phyloP scores from a whole-genome alignment of 2,329 filamentous ascomycete genomes.

The Cadophora luteo-olivacea region DNA sequence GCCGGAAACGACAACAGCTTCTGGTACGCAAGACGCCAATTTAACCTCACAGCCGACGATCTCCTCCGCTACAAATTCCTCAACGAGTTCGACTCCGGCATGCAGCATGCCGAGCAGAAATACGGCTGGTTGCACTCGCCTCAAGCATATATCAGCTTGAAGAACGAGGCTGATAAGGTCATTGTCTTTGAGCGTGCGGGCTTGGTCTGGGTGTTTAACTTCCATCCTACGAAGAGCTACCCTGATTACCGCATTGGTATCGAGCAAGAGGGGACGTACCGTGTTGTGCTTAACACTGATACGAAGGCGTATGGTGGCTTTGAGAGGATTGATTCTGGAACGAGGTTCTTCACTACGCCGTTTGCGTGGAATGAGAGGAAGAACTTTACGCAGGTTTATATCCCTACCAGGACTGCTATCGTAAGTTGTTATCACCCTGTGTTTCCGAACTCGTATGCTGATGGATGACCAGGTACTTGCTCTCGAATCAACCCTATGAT shows the following conservation, averaged over 20 bases:
- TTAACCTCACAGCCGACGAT: slow-evolving; percentile 87
- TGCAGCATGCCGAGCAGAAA: slow-evolving; percentile 87
- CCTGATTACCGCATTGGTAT: slow-evolving; percentile 92
- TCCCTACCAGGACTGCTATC: slow-evolving; percentile 82
- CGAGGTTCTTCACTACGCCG: slow-evolving; percentile 89
- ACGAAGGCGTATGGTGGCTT: slow-evolving; percentile 79
- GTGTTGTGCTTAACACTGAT: slow-evolving; percentile 85
- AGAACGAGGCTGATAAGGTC: slow-evolving; percentile 93
- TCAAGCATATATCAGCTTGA: slow-evolving; percentile 92
- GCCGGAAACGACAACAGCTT: slow-evolving; percentile 92
- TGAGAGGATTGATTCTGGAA: slow-evolving; percentile 76
- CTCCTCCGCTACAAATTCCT: slow-evolving; percentile 89
- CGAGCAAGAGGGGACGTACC: slow-evolving; percentile 84
- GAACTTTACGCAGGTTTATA: slow-evolving; percentile 93
- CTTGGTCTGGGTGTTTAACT: slow-evolving; percentile 94
- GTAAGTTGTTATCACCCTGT: slow-evolving; percentile 57
- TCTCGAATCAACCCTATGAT: slow-evolving; percentile 45
- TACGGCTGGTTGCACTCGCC: slow-evolving; percentile 88
- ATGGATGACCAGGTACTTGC: slow-evolving; percentile 43
- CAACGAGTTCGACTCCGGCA: slow-evolving; percentile 90
- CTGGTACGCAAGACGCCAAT: slow-evolving; percentile 91
- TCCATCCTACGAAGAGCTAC: slow-evolving; percentile 84
- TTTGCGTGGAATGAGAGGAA: slow-evolving; percentile 88
- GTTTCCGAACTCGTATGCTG: no score
- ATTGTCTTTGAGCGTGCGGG: slow-evolving; percentile 94